Percentiles rank a stretch among this genome's conserved stretches.
phyloP scores from a whole-genome alignment of 495 filamentous ascomycete genomes.

The Pseudoneurospora amorphoporcata region DNA sequence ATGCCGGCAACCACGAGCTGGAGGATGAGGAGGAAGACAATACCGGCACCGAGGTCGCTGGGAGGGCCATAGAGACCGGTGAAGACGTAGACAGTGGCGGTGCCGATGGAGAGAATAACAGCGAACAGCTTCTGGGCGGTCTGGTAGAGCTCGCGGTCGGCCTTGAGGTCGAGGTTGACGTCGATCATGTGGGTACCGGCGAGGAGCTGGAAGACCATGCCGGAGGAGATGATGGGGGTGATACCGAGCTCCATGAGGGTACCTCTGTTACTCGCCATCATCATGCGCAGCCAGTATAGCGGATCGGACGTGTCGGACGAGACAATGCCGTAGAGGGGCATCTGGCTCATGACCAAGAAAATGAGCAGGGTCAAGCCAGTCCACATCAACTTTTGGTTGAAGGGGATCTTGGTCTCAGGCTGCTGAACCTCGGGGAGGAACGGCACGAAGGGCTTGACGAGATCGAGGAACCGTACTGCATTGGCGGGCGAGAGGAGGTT shows the following conservation, averaged over 20 bases:
- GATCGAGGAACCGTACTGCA: conserved; percentile 95
- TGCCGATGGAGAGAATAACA: conserved; percentile 93
- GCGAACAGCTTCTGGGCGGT: conserved; percentile 99
- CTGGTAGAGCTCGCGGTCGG: conserved; percentile 98
- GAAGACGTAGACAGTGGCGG: conserved; percentile 92
- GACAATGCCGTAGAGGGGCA: conserved; percentile 94
- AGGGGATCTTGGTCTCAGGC: conserved; percentile 91
- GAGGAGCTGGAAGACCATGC: conserved; percentile 99
- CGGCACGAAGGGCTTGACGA: conserved; percentile 98
- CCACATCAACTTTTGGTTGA: conserved; percentile 99
- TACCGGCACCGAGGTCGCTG: conserved; percentile 89
- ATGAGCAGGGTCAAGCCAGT: conserved; percentile 93
- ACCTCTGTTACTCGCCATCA: conserved; percentile 97
- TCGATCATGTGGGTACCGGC: conserved; percentile 99
- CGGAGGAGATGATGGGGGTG: conserved; percentile 97
- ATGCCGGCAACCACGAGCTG: conserved; percentile 95
- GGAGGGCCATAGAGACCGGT: conserved; percentile 97
- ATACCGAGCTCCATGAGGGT: conserved; percentile 99
- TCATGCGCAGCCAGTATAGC: conserved; percentile 99
- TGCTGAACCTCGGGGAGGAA: conserved; percentile 97
- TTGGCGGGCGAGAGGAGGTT: conserved; percentile 4
- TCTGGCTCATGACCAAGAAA: conserved; percentile 99
- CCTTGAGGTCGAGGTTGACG: conserved; percentile 98
- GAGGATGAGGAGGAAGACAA: conserved; percentile 93
- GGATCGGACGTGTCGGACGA: conserved; percentile 96